Percentiles rank a stretch among this genome's conserved stretches.
Evolutionary conservation across 495 filamentous ascomycete genomes (phyloP).

Genomic region (Penicillium parvum): DNA sequence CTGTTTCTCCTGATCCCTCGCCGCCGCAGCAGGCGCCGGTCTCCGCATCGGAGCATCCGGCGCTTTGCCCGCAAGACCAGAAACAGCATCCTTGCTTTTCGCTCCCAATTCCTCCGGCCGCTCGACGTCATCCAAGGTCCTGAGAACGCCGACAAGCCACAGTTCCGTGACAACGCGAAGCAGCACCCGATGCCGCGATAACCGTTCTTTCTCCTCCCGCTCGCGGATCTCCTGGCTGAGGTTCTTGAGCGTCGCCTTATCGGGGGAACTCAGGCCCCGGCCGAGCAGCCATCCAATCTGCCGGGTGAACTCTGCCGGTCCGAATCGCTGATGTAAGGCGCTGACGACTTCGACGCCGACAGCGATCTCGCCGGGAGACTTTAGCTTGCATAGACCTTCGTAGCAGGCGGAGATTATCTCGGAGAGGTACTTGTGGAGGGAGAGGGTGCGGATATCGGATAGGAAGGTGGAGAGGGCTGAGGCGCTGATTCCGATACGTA

Average conservation of each 20-base stretch:
- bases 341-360: constrained; percentile 90
- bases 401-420: constrained; percentile 98
- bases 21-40: constrained; percentile 25
- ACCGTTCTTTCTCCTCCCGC: constrained; percentile 91
- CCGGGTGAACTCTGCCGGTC: constrained; percentile 82
- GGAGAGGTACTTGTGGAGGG: constrained; percentile 94
- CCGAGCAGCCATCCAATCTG: constrained; percentile 91
- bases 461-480: constrained; percentile 76
- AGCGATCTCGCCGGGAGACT: constrained; percentile 82
- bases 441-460: constrained; percentile 86
- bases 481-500: constrained; percentile 82
- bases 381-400: constrained; percentile 88
- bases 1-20: constrained; percentile 40
- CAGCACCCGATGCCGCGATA: constrained; percentile 79
- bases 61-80: constrained; percentile 42
- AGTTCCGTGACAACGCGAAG: constrained; percentile 90
- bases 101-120: constrained; percentile 77
- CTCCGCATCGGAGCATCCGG: constrained; percentile 51
- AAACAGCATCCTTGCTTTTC: constrained; percentile 57
- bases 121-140: constrained; percentile 83
- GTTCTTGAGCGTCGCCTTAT: constrained; percentile 77
- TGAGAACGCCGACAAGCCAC: constrained; percentile 86
- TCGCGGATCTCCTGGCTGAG: constrained; percentile 78
- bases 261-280: constrained; percentile 85
- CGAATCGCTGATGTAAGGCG: constrained; percentile 94